Base-by-base conservation (phyloP, 495 filamentous ascomycete species). In the Evernia prunastri region DNA sequence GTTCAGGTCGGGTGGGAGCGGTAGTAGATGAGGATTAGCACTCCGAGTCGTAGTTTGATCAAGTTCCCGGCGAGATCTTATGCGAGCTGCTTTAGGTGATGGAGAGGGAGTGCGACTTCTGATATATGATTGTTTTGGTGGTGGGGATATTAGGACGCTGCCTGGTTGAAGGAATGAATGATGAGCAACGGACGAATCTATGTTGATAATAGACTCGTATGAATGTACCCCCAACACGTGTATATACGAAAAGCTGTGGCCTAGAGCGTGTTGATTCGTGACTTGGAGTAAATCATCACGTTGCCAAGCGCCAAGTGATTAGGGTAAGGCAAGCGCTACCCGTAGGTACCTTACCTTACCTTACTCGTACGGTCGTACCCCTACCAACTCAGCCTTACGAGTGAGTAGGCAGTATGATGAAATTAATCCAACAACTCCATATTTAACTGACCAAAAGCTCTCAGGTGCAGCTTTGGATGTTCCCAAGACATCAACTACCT, bases 201-300 rank as follows among this genome's bases (percentile, higher is more conserved):
- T 47, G 10, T 45, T 25, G 36, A 33, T 7, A 29, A 43, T 40
- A 59, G 35, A 15, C 42, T 47, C 31, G 45, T n/a, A 37, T 18
- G 27, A 53, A 65, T 20, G 33, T 40, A 60, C 40, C 61, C n/a
- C 40, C 35, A 54, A 63, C 59, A 63, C 43, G 61, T 57, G 43
- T 61, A 35, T 63, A 65, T 18, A 47, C 42, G 33, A 49, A 17
- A 42, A 25, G 35, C 27, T 39, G 56, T 33, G 58, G 62, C 62
- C 62, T 64, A 15, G 33, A n/a, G 35, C 47, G 17, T 64, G 62
- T 64, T 40, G 31, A 53, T 59, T 54, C 62, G 56, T 64, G 62
- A 59, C 33, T 39, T 59, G 56, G n/a, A n/a, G n/a, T n/a, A n/a
- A n/a, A 20, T 53, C 9, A n/a, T 59, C 40, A 63, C 40, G 12